Percentiles rank a stretch among this genome's conserved stretches.
Evolutionary conservation across 192 early-diverging fungal species (phyloP).

Genomic region (Lobulomyces angularis): DNA sequence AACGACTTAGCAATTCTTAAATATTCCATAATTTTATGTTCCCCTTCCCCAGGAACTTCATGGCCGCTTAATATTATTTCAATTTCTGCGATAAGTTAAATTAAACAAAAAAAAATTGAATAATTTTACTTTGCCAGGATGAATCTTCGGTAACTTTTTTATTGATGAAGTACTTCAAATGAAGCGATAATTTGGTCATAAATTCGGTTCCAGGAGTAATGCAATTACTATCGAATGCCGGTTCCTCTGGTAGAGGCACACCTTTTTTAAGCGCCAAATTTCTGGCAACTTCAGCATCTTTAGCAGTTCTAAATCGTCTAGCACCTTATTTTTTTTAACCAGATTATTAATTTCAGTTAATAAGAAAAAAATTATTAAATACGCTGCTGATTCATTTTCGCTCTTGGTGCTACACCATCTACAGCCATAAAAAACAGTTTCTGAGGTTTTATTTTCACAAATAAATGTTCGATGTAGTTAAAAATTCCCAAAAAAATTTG

Average conservation of each 20-base stretch:
- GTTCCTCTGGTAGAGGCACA: slow-evolving; percentile 47
- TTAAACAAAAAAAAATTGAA: slow-evolving; percentile 3
- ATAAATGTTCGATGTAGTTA: slow-evolving; percentile 91
- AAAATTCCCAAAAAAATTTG: slow-evolving; percentile 90
- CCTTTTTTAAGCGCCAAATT: slow-evolving; percentile 55
- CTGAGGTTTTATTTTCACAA: slow-evolving; percentile 80
- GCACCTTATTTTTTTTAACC: slow-evolving; percentile 27
- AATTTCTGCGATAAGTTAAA: slow-evolving; percentile 21
- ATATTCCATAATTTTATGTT: slow-evolving; percentile 99
- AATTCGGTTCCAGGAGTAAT: slow-evolving; percentile 76
- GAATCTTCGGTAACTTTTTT: slow-evolving; percentile 77
- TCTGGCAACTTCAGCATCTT: slow-evolving; percentile 28
- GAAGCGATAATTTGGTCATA: slow-evolving; percentile 79
- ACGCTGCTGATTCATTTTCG: slow-evolving; percentile 40
- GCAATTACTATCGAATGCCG: slow-evolving; percentile 44
- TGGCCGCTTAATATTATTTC: slow-evolving; percentile 89
- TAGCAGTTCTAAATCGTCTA: slow-evolving; percentile 39
- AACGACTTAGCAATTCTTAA: slow-evolving; percentile 68
- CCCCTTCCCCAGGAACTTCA: slow-evolving; percentile 94
- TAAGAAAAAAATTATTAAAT: slow-evolving; percentile 1
- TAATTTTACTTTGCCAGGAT: slow-evolving; percentile 61
- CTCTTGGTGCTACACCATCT: slow-evolving; percentile 57
- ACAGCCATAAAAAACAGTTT: slow-evolving; percentile 93
- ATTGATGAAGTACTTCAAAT: slow-evolving; percentile 78
- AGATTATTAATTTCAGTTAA: not conserved